phyloP scores from a whole-genome alignment of 2,329 filamentous ascomycete species.

The Diplodia sapinea region DNA sequence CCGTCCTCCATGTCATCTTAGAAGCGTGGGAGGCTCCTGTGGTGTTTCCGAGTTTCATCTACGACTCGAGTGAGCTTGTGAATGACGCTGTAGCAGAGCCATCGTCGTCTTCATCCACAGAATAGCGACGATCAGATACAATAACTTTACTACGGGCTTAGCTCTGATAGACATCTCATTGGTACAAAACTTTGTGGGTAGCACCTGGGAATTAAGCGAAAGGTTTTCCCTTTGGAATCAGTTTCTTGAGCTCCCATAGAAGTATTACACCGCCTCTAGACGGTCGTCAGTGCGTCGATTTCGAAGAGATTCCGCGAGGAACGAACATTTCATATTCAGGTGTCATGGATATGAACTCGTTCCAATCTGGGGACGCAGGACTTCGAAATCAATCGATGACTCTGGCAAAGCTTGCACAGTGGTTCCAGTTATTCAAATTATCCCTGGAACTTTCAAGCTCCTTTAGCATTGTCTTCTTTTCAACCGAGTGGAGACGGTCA shows the following conservation, averaged over 20 bases:
- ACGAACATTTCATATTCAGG: neutral
- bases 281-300: neutral
- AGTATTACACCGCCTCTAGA: neutral
- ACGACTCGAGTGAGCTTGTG: neutral
- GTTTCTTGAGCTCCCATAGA: neutral
- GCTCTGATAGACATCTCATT: neutral
- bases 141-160: neutral
- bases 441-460: too few relatives aligned
- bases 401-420: neutral
- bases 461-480: too few relatives aligned
- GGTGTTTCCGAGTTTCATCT: conserved; percentile 3
- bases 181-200: neutral
- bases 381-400: neutral
- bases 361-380: neutral
- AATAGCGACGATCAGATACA: neutral
- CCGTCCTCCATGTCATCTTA: conserved; percentile 9
- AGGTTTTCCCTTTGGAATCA: neutral
- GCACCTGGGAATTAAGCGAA: neutral
- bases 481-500: too few relatives aligned
- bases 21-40: conserved; percentile 14
- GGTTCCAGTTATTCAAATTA: too few relatives aligned
- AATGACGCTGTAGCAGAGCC: neutral
- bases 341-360: neutral
- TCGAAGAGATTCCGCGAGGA: neutral
- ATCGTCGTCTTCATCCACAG: neutral